Evolutionary conservation across 2,329 filamentous ascomycete genomes (phyloP).

Genomic region (Colletotrichum echinochloae): DNA sequence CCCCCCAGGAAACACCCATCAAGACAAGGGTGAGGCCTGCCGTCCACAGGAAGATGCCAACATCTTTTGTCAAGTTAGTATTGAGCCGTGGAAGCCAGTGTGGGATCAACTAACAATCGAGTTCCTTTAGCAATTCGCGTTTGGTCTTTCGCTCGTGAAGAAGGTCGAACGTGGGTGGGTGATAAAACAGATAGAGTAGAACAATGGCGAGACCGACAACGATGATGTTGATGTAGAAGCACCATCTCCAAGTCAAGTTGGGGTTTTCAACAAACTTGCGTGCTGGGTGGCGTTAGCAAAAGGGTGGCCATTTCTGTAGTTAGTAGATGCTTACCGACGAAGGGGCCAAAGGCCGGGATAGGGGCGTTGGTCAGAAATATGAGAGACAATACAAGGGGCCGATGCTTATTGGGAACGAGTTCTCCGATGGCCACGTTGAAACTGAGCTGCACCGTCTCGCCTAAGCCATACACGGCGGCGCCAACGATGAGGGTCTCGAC

Average conservation of each 20-base stretch:
- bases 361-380: conserved; percentile 51
- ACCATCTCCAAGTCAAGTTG: conserved; percentile 54
- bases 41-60: conserved; percentile 60
- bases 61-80: conserved; percentile 41
- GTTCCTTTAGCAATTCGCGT: conserved; percentile 49
- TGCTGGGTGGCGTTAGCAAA: conserved; percentile 42
- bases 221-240: conserved; percentile 57
- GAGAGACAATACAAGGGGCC: conserved; percentile 49
- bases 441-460: conserved; percentile 52
- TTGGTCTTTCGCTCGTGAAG: conserved; percentile 54
- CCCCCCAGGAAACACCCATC: conserved; percentile 60
- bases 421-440: conserved; percentile 55
- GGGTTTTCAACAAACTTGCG: conserved; percentile 51
- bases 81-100: no score
- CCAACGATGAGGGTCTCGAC: conserved; percentile 52
- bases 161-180: conserved; percentile 55
- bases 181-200: conserved; percentile 54
- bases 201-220: conserved; percentile 50
- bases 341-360: conserved; percentile 50
- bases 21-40: conserved; percentile 58
- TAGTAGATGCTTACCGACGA: conserved; percentile 46
- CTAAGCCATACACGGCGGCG: conserved; percentile 51
- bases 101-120: conserved; percentile 48
- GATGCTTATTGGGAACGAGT: conserved; percentile 57
- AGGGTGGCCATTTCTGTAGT: no score